Evolutionary conservation across 768 basidiomycete species (phyloP), one percentile per base, ranked within the genome.

Genomic region (Trametes elegans): DNA sequence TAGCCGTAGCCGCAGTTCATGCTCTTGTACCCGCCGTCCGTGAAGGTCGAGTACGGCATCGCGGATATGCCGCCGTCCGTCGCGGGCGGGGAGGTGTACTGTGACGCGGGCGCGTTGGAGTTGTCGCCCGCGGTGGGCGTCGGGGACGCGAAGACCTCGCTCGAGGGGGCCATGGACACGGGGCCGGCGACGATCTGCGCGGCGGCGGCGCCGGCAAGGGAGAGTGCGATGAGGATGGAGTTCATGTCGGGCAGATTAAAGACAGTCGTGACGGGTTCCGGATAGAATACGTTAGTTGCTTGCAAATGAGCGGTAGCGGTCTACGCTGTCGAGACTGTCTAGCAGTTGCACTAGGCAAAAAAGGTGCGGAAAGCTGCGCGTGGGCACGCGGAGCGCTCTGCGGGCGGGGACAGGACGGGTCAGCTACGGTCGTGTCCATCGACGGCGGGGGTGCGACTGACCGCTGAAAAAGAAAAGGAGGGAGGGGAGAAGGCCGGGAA

Each of bases 1-100:
- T 83, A 84, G 23, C 87, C 87, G 65, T 90, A 90, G 46, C 87
- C 87, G 65, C 87, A 90, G 59, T 77, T 70, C 68, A 88, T 70
- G 66, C 75, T 78, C 67, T 76, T 74, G 70, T 88, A 90, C 24
- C 87, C 87, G 52, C 85, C 87, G 29, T 64, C 64, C 68, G 72
- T 73, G 72, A 85, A 86, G 28, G 77, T 74, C 11, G 77, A 73
- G 66, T 88, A 88, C 26, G 81, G 79, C 80, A 83, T 83, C 57
- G 61, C 59, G 23, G 76, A 63, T 63, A 79, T 79, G 62, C 76
- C 75, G 62, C 76, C 70, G 44, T 56, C 57, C n/a, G 61, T 57
- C 27, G 70, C 41, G 19, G 70, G 48, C 8, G 66, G 64, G 26
- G 61, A 49, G 7, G 60, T 28, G 44, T 5, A 35, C 21, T 40